These are phyloP conservation scores for Hericium alpestre DNA, from an alignment of 768 basidiomycete species.

Conservation along the genomic window DNA sequence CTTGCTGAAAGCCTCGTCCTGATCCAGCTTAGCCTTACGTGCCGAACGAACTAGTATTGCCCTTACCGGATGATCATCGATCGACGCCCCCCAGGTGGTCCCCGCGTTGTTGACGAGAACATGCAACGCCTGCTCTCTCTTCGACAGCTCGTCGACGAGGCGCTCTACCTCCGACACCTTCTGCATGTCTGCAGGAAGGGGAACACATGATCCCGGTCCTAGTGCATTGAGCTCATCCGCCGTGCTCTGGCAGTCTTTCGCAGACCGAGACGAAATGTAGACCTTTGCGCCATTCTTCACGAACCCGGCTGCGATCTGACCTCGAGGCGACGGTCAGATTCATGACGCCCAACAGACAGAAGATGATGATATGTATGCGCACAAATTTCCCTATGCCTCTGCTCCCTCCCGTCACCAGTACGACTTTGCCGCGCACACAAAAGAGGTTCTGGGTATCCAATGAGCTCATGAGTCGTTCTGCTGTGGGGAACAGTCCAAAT, in stretches of 20 bases:
- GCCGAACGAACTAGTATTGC: neutral
- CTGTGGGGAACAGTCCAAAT: no score
- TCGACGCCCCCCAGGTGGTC: conserved; percentile 39
- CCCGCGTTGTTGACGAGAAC: conserved; percentile 60
- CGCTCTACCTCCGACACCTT: conserved; percentile 42
- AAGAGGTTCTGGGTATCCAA: conserved; percentile 32
- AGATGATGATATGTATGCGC: conserved; percentile 9
- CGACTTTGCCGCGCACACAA: conserved; percentile 40
- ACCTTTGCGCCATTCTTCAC: conserved; percentile 53
- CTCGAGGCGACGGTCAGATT: neutral
- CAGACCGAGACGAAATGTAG: conserved; percentile 53
- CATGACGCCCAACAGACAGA: neutral
- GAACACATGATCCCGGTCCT: conserved; percentile 45
- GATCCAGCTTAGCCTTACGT: conserved; percentile 2
- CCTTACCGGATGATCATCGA: conserved; percentile 37
- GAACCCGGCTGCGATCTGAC: conserved; percentile 53
- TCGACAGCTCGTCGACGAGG: conserved; percentile 38
- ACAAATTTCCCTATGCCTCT: conserved; percentile 61
- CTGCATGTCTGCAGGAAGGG: conserved; percentile 45
- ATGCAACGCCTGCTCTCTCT: conserved; percentile 43
- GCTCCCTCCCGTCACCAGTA: conserved; percentile 57
- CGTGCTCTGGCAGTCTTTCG: conserved; percentile 39
- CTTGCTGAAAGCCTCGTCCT: conserved; percentile 52
- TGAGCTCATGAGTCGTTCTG: conserved; percentile 22
- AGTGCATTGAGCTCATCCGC: conserved; percentile 39